Base-by-base conservation (phyloP, 176 grass and related monocot species). In the Typha latifolia region DNA sequence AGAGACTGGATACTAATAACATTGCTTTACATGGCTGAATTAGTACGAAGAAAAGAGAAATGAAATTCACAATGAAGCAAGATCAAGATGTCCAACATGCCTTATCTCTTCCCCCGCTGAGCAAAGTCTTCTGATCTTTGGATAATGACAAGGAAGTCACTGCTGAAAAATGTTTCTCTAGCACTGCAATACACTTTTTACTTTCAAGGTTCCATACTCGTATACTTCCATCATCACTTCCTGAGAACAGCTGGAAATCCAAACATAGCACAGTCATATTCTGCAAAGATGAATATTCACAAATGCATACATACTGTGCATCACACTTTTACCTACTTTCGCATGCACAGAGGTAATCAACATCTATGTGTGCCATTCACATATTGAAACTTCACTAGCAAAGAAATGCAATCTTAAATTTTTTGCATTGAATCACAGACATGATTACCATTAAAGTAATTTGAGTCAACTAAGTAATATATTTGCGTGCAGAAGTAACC, bases 71-170 rank as follows among this genome's bases (percentile, higher is more conserved):
- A 56, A 47, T 29, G 27, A 2, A 62, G 56, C 18, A 69, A 12
- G 32, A 51, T 43, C 15, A 24, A 70, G 26, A 47, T 56, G 47
- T 72, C 26, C 32, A 69, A 15, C 62, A 66, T 82, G 78, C 89
- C 82, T 91, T 96, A 70, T 96, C 88, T 78, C 92, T 85, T 66
- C 88, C 88, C 71, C 82, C 81, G 70, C 92, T 91, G n/a, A 96
- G 85, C 77, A 96, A 86, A 69, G 69, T 86, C 26, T 72, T 68
- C 12, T 88, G 88, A 77, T 89, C 92, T 80, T 89, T 72, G 11
- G 92, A 89, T 77, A 96, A 80, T 56, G 88, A 32, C 66, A 96
- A 74, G 26, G 92, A 91, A 68, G 92, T 96, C 47, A 96, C 80
- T 15, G 88, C 61, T 21, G 92, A 86, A 47, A 91, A 89, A 77